Evolutionary conservation across 164 flowering plant species (phyloP), one percentile per base, ranked within the genome.

Genomic region (Umbellularia californica): DNA sequence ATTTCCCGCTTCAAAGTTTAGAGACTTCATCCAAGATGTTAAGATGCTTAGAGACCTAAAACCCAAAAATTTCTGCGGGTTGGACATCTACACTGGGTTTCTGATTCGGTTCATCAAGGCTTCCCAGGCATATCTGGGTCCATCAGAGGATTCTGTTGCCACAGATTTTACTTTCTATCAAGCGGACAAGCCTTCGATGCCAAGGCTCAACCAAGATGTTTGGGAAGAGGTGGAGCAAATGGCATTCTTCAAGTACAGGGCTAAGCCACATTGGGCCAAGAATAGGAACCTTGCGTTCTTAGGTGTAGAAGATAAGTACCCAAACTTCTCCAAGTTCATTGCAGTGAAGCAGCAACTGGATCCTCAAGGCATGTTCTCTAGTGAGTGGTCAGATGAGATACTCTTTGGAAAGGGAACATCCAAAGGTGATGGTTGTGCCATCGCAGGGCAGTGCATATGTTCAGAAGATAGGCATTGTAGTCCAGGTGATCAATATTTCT

Each of bases 221-320:
- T 83, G 82, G 92, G 98, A 94, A 75, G 97, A 94, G 71, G 79
- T 94, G 41, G 97, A 94, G 80, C 98, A 94, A 69, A 86, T 94
- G 84, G 97, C 95, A 1, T 90, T 92, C 78, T 85, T 94, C 82
- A 92, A 94, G 81, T 79, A 90, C 70, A 86, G 85, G 20, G 95
- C 94, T 0, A 87, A 74, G 79, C 98, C 97, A 24, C 97, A 94
- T 72, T 94, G 97, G 97, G 98, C 85, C 4, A 94, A 94, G 82
- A 92, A 94, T 72, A 80, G 94, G 83, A 86, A 88, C 27, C 28
- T 89, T 17, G 94, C 90, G 2, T 90, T 94, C 83, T 10, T 81
- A 22, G 84, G 75, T 6, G 98, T 90, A 76, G 79, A 80, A 20
- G 70, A 78, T 0, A 94, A 90, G 83, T 90, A 88, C 67, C 82